A percentile compares a stretch with the other conserved stretches of the same genome.
Evolutionary conservation across 2,329 filamentous ascomycete species (phyloP).

Genomic region (Fusarium concolor): DNA sequence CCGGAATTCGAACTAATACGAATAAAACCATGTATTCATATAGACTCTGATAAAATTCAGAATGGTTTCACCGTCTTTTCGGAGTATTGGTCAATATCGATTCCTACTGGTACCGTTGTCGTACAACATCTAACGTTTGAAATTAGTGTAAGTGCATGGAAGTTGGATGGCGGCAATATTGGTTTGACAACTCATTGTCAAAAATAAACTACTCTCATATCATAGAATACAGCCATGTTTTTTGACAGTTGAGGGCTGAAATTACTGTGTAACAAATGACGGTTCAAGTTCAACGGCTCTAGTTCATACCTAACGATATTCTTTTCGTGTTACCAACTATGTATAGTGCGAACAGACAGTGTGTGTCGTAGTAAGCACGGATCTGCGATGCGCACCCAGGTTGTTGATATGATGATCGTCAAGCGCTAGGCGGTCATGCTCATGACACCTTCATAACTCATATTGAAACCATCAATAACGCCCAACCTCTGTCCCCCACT

Average conservation of each 20-base stretch:
- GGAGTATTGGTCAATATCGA: conserved; percentile 33
- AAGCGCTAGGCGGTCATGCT: conserved; percentile 23
- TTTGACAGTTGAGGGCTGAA: background rate
- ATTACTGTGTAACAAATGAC: conserved; percentile 17
- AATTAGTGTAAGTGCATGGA: conserved; percentile 19
- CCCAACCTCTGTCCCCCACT: background rate
- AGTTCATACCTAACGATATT: conserved; percentile 4
- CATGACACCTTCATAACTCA: conserved; percentile 27
- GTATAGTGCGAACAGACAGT: conserved; percentile 25
- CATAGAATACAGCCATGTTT: background rate
- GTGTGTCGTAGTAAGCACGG: rapidly evolving
- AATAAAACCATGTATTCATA: conserved; percentile 7
- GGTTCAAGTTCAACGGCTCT: conserved; percentile 11
- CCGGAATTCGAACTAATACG: background rate
- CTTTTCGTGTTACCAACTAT: background rate
- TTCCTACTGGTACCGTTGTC: conserved; percentile 30
- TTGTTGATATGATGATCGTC: conserved; percentile 32
- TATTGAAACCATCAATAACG: background rate
- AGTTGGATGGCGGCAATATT: conserved; percentile 25
- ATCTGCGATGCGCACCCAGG: conserved; percentile 3
- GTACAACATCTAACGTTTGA: conserved; percentile 31
- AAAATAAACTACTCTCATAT: background rate
- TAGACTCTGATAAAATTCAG: conserved; percentile 2
- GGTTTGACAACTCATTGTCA: conserved; percentile 3
- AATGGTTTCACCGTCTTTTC: conserved; percentile 18